A percentile compares a stretch with the other conserved stretches of the same genome.
Conservation (phyloP, 371 early-diverging fungal species). For the Rhizopus stolonifer region DNA sequence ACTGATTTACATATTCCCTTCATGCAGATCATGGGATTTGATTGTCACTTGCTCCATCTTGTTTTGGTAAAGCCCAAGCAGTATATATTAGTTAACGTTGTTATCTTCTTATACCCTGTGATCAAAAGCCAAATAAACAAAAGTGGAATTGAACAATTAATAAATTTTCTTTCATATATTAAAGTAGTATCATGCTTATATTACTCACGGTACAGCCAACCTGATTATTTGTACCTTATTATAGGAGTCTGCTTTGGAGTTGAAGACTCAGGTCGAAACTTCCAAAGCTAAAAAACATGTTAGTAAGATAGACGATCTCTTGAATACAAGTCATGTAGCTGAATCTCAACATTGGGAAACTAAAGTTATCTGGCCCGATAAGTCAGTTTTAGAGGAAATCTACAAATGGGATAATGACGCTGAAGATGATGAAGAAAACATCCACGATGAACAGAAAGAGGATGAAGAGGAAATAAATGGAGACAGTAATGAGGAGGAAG, state of each 20-base stretch:
- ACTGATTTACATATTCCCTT: slow-evolving; percentile 4
- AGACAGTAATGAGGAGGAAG: neutral
- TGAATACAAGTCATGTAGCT: neutral
- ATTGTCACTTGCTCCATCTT: slow-evolving; percentile 2
- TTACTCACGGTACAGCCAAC: slow-evolving; percentile 7
- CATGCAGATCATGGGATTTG: slow-evolving; percentile 16
- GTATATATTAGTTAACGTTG: slow-evolving; percentile 1
- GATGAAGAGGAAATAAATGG: neutral
- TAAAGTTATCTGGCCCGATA: neutral
- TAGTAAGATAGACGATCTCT: slow-evolving; percentile 1
- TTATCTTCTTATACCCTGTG: neutral
- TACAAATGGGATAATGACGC: neutral
- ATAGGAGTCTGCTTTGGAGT: slow-evolving; percentile 4
- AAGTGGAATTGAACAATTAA: slow-evolving; percentile 11
- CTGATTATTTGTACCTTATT: slow-evolving; percentile 5
- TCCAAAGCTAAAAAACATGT: neutral
- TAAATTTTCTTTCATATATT: slow-evolving; percentile 7
- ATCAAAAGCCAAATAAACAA: neutral
- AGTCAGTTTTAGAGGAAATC: neutral
- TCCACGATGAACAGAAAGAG: neutral
- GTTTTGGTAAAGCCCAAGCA: slow-evolving; percentile 9
- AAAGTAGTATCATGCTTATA: neutral
- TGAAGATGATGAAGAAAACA: neutral
- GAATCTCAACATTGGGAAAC: neutral
- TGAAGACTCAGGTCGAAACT: slow-evolving; percentile 1